These are phyloP conservation scores for Glycine soja DNA, from an alignment of 306 rosid species.

Conservation along the genomic window DNA sequence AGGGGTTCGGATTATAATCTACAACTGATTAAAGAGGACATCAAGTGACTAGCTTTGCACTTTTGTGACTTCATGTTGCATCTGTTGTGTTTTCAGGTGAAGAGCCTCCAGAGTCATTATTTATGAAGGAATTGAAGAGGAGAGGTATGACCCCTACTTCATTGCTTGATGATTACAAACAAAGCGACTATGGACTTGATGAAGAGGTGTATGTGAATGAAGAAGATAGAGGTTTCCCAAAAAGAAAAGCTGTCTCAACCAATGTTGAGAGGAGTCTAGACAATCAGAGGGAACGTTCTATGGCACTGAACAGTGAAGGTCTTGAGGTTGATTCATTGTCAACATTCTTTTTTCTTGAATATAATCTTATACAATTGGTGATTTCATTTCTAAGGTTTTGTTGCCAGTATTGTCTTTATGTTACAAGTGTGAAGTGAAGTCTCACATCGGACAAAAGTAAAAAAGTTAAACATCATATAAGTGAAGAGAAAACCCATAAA, in stretches of 20 bases:
- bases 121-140: slow-evolving; percentile 92
- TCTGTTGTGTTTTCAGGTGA: slow-evolving; percentile 65
- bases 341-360: slow-evolving; percentile 28
- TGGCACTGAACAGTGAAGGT: slow-evolving; percentile 97
- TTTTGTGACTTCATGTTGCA: slow-evolving; percentile 45
- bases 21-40: slow-evolving; percentile 3
- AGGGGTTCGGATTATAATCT: neutral
- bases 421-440: too few relatives aligned
- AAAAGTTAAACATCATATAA: too few relatives aligned
- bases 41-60: slow-evolving; percentile 12
- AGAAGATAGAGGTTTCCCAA: slow-evolving; percentile 61
- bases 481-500: too few relatives aligned
- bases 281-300: slow-evolving; percentile 91
- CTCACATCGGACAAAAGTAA: too few relatives aligned
- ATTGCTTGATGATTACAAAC: slow-evolving; percentile 79
- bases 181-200: slow-evolving; percentile 60
- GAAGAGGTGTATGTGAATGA: slow-evolving; percentile 65
- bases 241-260: slow-evolving; percentile 76
- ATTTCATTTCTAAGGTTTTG: slow-evolving; percentile 31
- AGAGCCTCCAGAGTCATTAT: slow-evolving; percentile 92
- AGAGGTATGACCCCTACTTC: slow-evolving; percentile 97
- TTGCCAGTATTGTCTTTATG: slow-evolving; percentile 22
- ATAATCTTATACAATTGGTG: slow-evolving; percentile 18
- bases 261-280: slow-evolving; percentile 74
- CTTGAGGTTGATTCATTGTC: slow-evolving; percentile 77